Evolutionary conservation across 2,329 filamentous ascomycete species (phyloP).

Genomic region (Dendryphion nanum): DNA sequence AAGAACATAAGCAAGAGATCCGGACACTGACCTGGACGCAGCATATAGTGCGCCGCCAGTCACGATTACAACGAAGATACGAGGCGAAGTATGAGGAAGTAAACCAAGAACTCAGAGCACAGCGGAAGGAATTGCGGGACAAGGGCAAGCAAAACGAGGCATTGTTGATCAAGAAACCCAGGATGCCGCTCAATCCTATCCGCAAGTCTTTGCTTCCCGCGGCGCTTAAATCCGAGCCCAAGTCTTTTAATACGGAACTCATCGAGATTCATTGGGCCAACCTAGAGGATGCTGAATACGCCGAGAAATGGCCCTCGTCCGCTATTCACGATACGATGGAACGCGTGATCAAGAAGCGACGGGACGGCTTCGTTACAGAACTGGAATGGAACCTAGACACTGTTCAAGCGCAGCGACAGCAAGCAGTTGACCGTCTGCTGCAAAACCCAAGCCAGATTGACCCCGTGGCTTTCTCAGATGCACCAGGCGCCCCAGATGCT

Average conservation of each 20-base stretch:
- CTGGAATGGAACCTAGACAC: background rate
- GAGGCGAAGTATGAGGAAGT: background rate
- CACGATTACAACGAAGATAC: background rate
- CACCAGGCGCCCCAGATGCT: background rate
- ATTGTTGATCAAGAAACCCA: background rate
- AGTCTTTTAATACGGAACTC: conserved; percentile 23
- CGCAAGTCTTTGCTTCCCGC: background rate
- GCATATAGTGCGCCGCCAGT: background rate
- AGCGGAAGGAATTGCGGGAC: background rate
- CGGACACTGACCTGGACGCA: background rate
- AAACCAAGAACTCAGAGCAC: background rate
- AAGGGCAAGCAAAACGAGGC: background rate
- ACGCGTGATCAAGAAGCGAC: background rate
- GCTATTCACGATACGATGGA: conserved; percentile 2
- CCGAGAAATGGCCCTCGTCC: background rate
- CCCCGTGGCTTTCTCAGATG: background rate
- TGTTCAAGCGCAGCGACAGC: conserved; percentile 1
- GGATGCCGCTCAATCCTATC: background rate
- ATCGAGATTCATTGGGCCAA: conserved; percentile 35
- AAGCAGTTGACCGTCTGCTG: background rate
- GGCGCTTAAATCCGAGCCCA: conserved; percentile 6
- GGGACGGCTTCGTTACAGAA: background rate
- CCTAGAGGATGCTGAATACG: conserved; percentile 30
- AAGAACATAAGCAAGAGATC: background rate
- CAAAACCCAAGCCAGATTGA: background rate